These are phyloP conservation scores for Panellus pusillus DNA, from an alignment of 768 basidiomycete species.

Conservation along the genomic window DNA sequence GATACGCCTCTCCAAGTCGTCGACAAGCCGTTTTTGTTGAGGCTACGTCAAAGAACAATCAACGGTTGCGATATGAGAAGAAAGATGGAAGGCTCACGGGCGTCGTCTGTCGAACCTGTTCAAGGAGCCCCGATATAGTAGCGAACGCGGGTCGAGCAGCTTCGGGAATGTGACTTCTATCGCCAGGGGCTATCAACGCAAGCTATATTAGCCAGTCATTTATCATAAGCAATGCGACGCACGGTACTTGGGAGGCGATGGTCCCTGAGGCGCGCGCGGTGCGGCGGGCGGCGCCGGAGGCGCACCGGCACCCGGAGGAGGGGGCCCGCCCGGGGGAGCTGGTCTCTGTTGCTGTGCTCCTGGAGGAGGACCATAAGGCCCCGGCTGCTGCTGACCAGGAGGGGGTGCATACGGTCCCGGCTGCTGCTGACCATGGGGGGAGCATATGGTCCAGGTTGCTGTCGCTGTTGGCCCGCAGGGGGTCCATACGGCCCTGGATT, in stretches of 20 bases:
- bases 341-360: constrained; percentile 27
- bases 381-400: constrained; percentile 28
- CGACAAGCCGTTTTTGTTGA: constrained; percentile 79
- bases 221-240: constrained; percentile 21
- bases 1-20: constrained; percentile 84
- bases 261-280: constrained; percentile 28
- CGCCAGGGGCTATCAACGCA: constrained; percentile 69
- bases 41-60: constrained; percentile 44
- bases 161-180: constrained; percentile 88
- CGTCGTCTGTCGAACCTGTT: constrained; percentile 66
- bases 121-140: constrained; percentile 62
- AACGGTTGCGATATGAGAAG: neutral
- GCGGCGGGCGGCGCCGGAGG: constrained; percentile 23
- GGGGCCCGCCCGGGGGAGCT: constrained; percentile 28
- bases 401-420: constrained; percentile 20
- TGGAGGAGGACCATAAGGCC: constrained; percentile 42
- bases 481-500: constrained; percentile 5
- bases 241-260: constrained; percentile 48
- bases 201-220: neutral
- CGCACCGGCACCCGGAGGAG: constrained; percentile 33
- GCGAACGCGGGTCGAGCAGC: constrained; percentile 63
- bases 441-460: constrained; percentile 30
- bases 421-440: constrained; percentile 25
- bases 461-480: constrained; percentile 18
- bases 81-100: constrained; percentile 57